Evolutionary conservation across 2,329 filamentous ascomycete genomes (phyloP).

Genomic region (Huntiella decipiens): DNA sequence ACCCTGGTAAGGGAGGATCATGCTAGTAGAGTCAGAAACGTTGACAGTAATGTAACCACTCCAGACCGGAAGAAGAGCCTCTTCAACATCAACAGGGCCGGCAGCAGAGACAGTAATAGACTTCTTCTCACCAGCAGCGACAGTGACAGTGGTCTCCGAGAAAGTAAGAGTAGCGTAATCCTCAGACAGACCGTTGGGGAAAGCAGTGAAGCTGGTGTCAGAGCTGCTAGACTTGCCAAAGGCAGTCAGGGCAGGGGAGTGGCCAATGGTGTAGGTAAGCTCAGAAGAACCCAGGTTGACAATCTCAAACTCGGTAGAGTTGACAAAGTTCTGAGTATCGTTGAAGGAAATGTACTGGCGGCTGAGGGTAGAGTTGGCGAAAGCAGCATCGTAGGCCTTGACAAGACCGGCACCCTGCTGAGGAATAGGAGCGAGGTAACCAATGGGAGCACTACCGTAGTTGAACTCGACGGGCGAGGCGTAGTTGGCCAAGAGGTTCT

Average conservation of each 20-base stretch:
- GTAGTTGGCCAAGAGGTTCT: conserved; percentile 30
- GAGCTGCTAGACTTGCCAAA: conserved; percentile 28
- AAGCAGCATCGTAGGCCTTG: conserved; percentile 38
- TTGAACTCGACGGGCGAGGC: conserved; percentile 31
- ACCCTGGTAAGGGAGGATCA: conserved; percentile 23
- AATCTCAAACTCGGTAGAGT: conserved; percentile 32
- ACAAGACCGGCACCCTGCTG: conserved; percentile 44
- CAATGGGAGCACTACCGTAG: conserved; percentile 20
- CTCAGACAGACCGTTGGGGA: conserved; percentile 26
- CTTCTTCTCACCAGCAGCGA: conserved; percentile 13
- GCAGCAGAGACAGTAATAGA: conserved; percentile 18
- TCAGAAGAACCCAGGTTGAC: conserved; percentile 30
- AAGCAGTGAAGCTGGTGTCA: conserved; percentile 21
- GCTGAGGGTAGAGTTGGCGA: conserved; percentile 32
- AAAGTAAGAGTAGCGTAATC: conserved; percentile 26
- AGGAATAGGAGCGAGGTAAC: conserved; percentile 31
- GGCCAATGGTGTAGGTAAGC: conserved; percentile 32
- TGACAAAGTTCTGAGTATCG: conserved; percentile 37
- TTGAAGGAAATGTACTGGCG: conserved; percentile 43
- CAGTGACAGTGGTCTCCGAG: conserved; percentile 24
- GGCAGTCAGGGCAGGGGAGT: conserved; percentile 31
- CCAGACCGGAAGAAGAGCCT: conserved; percentile 22
- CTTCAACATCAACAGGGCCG: conserved; percentile 16
- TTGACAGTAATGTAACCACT: conserved; percentile 24
- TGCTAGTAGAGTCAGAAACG: conserved; percentile 19